Evolutionary conservation across 495 filamentous ascomycete genomes (phyloP).

Genomic region (Penicillium pancosmium): DNA sequence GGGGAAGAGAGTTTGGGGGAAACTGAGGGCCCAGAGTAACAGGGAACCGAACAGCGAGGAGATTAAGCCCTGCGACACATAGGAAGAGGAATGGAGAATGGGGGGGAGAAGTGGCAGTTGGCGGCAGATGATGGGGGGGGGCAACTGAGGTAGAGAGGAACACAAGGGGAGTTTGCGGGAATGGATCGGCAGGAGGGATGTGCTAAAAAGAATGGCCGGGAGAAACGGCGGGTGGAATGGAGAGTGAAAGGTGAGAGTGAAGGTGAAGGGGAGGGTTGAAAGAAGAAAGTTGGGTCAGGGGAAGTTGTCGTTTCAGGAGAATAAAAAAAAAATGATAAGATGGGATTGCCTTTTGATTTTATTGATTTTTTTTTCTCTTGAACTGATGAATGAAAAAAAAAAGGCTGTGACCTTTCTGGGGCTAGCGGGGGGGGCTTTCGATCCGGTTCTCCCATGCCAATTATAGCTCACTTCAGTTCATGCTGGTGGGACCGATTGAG

Average conservation of each 20-base stretch:
- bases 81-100: slow-evolving; percentile 18
- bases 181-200: slow-evolving; percentile 54
- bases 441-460: slow-evolving; percentile 29
- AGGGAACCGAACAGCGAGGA: slow-evolving; percentile 8
- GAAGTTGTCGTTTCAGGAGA: background rate
- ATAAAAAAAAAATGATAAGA: background rate
- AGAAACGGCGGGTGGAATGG: slow-evolving; percentile 20
- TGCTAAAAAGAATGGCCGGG: slow-evolving; percentile 14
- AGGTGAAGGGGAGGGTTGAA: background rate
- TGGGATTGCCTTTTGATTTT: too few relatives aligned
- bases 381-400: background rate
- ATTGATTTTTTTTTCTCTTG: background rate
- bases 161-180: slow-evolving; percentile 27
- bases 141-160: slow-evolving; percentile 3
- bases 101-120: background rate
- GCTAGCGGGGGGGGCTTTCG: slow-evolving; percentile 14
- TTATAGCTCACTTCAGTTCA: slow-evolving; percentile 16
- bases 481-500: background rate
- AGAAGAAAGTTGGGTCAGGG: slow-evolving; percentile 10
- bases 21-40: background rate
- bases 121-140: slow-evolving; percentile 6
- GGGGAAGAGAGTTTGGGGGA: slow-evolving; percentile 3
- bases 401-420: background rate
- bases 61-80: slow-evolving; percentile 24
- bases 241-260: slow-evolving; percentile 1